Conservation (phyloP, 2,329 filamentous ascomycete species). For the Cryphonectria carpinicola region DNA sequence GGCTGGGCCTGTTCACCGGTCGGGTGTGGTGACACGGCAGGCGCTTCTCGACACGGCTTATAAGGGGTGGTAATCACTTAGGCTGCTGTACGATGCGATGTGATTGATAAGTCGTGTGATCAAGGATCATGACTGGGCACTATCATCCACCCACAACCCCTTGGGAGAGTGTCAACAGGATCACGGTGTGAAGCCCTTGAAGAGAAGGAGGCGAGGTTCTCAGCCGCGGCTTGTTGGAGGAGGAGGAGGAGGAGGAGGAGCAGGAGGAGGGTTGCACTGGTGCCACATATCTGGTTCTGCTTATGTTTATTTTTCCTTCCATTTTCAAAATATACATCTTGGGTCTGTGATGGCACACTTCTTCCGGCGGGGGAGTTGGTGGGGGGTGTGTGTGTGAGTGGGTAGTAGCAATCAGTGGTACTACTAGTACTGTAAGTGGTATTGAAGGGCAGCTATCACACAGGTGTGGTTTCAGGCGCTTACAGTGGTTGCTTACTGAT, state of each 20-base stretch:
- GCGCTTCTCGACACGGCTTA: background rate
- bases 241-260: background rate
- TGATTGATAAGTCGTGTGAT: background rate
- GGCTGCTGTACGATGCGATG: background rate
- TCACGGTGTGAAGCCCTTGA: background rate
- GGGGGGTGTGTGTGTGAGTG: background rate
- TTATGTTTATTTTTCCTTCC: background rate
- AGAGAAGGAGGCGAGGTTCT: background rate
- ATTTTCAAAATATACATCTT: background rate
- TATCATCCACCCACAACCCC: background rate
- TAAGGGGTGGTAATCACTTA: background rate
- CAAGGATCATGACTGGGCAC: background rate
- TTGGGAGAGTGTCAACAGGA: background rate
- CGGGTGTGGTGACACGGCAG: background rate
- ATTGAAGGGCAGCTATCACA: background rate
- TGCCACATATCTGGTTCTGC: background rate
- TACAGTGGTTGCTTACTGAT: background rate
- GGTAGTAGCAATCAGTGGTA: background rate
- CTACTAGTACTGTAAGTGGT: background rate
- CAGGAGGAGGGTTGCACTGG: background rate
- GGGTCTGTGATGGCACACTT: background rate
- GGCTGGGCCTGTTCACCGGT: background rate
- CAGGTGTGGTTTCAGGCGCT: slow-evolving; percentile 6
- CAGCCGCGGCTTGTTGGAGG: background rate
- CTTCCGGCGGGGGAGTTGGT: background rate